These are phyloP conservation scores for Aspergillus sp. DNA, from an alignment of 2,329 filamentous ascomycete genomes.

Conservation along the genomic window DNA sequence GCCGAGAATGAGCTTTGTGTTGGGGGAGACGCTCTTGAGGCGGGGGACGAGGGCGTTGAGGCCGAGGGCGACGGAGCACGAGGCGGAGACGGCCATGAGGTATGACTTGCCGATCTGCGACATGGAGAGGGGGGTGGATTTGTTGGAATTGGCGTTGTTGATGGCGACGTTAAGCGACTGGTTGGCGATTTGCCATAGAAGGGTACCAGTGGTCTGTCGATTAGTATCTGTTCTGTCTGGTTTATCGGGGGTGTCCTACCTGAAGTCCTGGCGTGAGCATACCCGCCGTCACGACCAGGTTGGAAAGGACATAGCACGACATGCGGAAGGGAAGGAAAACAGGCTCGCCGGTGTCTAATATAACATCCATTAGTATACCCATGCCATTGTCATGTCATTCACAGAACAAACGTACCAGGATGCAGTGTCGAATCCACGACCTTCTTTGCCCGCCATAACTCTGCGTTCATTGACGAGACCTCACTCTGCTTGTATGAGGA, in stretches of 20 bases:
- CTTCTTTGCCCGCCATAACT: slow-evolving; percentile 95
- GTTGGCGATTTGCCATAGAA: slow-evolving; percentile 94
- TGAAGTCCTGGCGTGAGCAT: slow-evolving; percentile 91
- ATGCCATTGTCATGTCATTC: neutral
- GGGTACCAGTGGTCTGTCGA: slow-evolving; percentile 70
- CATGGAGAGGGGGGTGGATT: slow-evolving; percentile 83
- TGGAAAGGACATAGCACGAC: slow-evolving; percentile 92
- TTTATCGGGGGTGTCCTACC: slow-evolving; percentile 45
- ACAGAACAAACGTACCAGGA: slow-evolving; percentile 62
- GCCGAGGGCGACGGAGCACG: slow-evolving; percentile 88
- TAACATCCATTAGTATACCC: neutral
- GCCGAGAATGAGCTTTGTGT: slow-evolving; percentile 71
- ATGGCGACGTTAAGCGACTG: slow-evolving; percentile 98
- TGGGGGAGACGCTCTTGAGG: slow-evolving; percentile 72
- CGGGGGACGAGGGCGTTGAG: slow-evolving; percentile 87
- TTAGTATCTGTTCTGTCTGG: neutral
- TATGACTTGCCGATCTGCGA: slow-evolving; percentile 85
- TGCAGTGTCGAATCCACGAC: slow-evolving; percentile 94
- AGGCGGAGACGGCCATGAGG: slow-evolving; percentile 85
- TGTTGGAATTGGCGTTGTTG: slow-evolving; percentile 97
- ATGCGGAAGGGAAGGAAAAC: slow-evolving; percentile 96
- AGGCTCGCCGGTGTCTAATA: slow-evolving; percentile 76
- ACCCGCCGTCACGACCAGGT: slow-evolving; percentile 89
- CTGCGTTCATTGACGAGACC: slow-evolving; percentile 75
- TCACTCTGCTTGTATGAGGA: slow-evolving; percentile 84